A percentile compares a stretch with the other conserved stretches of the same genome.
phyloP scores from a whole-genome alignment of 805 yeast species.

The Grigorovia jiainica region DNA sequence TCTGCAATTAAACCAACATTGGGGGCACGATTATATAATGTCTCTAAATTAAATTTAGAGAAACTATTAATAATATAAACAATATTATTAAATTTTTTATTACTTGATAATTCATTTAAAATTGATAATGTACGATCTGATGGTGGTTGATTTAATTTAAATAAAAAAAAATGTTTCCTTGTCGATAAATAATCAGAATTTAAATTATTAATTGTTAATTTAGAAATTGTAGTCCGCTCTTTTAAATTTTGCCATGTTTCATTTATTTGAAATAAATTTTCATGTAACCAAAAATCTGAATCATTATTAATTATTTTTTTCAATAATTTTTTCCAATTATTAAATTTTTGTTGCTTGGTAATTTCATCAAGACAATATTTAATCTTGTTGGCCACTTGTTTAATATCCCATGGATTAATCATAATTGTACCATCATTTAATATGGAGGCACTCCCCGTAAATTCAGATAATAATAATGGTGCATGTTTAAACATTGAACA shows the following conservation, averaged over 20 bases:
- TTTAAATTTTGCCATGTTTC: conserved; percentile 42
- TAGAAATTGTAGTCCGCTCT: conserved; percentile 29
- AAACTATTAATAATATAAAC: conserved; percentile 66
- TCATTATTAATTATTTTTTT: conserved; percentile 54
- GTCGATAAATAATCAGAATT: conserved; percentile 22
- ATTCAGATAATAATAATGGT: conserved; percentile 81
- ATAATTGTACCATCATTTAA: conserved; percentile 60
- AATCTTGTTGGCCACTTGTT: conserved; percentile 52
- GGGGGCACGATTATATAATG: conserved; percentile 56
- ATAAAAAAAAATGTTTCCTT: conserved; percentile 37
- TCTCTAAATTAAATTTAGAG: conserved; percentile 53
- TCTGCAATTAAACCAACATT: conserved; percentile 82
- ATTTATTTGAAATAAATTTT: conserved; percentile 45
- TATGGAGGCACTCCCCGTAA: conserved; percentile 86
- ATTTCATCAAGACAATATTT: conserved; percentile 48
- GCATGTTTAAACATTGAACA: conserved; percentile 64
- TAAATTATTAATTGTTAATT: conserved; percentile 24
- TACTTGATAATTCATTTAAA: conserved; percentile 51
- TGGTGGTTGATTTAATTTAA: conserved; percentile 41
- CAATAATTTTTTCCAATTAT: conserved; percentile 54
- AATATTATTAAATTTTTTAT: conserved; percentile 32
- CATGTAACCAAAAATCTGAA: conserved; percentile 63
- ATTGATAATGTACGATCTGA: conserved; percentile 51
- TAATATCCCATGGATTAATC: conserved; percentile 87
- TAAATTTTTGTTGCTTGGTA: conserved; percentile 42